Percentiles rank a stretch among this genome's conserved stretches.
These are phyloP conservation scores for Chlamydomonas sphaeroides DNA, from an alignment of 139 green algal genomes.

Conservation along the genomic window DNA sequence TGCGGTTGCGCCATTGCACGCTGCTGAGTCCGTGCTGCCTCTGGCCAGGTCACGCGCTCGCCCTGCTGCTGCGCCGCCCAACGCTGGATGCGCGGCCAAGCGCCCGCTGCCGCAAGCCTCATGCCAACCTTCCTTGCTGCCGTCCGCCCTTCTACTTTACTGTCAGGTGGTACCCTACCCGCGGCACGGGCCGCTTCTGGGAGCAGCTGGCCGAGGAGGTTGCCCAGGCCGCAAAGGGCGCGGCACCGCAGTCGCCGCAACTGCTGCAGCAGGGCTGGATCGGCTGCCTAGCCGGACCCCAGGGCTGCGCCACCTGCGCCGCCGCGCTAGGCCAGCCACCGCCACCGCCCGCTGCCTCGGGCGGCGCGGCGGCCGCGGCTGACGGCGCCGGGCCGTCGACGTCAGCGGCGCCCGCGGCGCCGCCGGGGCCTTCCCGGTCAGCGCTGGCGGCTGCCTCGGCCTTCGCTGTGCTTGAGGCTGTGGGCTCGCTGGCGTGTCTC, in stretches of 20 bases:
- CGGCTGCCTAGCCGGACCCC: background rate
- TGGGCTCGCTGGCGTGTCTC: background rate
- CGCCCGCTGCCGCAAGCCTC: background rate
- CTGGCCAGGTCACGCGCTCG: no score
- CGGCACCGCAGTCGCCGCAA: background rate
- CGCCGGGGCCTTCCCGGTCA: background rate
- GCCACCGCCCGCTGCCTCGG: background rate
- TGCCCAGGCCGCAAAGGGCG: background rate
- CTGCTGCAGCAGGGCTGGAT: background rate
- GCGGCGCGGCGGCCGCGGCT: background rate
- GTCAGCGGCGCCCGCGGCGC: background rate
- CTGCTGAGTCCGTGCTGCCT: no score
- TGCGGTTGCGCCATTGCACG: no score
- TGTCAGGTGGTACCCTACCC: constrained; percentile 21
- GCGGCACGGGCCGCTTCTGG: constrained; percentile 7
- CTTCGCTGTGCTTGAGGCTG: background rate
- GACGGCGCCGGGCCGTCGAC: no score
- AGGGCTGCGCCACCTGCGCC: background rate
- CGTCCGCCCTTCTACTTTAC: background rate
- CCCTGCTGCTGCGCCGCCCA: no score
- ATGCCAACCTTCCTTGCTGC: background rate
- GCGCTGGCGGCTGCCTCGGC: background rate
- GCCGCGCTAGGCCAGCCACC: background rate
- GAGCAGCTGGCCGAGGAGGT: background rate
- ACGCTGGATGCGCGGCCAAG: background rate